A percentile compares a stretch with the other conserved stretches of the same genome.
phyloP scores from a whole-genome alignment of 2,329 filamentous ascomycete genomes.

The Lasiodiplodia hormozganensis region DNA sequence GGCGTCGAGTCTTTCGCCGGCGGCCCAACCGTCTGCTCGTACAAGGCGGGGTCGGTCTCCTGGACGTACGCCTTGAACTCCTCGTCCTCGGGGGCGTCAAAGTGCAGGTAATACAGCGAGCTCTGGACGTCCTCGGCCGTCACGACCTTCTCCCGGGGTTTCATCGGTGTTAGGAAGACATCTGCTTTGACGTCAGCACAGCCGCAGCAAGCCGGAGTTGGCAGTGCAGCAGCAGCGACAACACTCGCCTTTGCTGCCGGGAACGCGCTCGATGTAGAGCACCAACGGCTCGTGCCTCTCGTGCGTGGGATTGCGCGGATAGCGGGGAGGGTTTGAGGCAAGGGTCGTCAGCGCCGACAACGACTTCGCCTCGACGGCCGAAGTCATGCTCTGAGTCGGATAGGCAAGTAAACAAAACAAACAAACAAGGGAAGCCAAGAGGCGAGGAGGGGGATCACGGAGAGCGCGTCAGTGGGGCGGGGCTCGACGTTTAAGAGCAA shows the following conservation, averaged over 20 bases:
- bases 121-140: constrained; percentile 85
- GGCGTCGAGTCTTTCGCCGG: constrained; percentile 10
- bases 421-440: not conserved
- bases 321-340: constrained; percentile 84
- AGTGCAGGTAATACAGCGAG: constrained; percentile 90
- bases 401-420: not conserved
- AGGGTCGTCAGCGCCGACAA: constrained; percentile 79
- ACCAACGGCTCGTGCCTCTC: constrained; percentile 73
- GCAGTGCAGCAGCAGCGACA: constrained; percentile 29
- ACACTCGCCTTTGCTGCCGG: constrained; percentile 75
- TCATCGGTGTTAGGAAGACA: constrained; percentile 89
- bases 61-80: constrained; percentile 13
- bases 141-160: constrained; percentile 87
- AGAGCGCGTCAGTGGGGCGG: not conserved
- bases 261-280: constrained; percentile 92
- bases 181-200: constrained; percentile 60
- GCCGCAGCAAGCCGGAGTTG: constrained; percentile 22
- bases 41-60: not conserved
- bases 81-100: constrained; percentile 66
- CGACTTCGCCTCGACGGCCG: constrained; percentile 77
- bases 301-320: constrained; percentile 78
- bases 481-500: not conserved
- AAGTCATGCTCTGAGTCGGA: constrained; percentile 29
- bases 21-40: not conserved
- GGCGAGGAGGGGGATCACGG: not conserved